A percentile compares a stretch with the other conserved stretches of the same genome.
These are phyloP conservation scores for Pseudevernia furfuracea DNA, from an alignment of 495 filamentous ascomycete species.

Conservation along the genomic window DNA sequence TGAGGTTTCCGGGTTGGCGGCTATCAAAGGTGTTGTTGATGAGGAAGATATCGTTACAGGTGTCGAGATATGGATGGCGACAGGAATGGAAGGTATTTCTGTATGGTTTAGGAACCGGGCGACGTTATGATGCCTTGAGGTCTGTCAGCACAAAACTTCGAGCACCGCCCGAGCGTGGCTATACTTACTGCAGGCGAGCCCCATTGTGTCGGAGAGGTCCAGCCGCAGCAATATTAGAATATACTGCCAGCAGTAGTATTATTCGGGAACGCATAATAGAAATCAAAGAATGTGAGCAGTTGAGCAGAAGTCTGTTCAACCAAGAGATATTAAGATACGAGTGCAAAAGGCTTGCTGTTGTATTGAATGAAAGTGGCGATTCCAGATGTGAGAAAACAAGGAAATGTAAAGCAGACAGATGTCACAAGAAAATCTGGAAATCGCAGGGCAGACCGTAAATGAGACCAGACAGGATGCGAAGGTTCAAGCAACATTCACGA, in stretches of 20 bases:
- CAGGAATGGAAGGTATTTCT: constrained; percentile 3
- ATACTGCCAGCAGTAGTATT: constrained; percentile 27
- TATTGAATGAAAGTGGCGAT: constrained; percentile 8
- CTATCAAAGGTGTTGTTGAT: neutral
- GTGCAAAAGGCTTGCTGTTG: neutral
- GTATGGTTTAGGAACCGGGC: constrained; percentile 18
- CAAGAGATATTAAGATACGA: constrained; percentile 5
- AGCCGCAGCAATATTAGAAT: constrained; percentile 22
- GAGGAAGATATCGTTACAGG: constrained; percentile 12
- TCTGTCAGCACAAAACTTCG: constrained; percentile 5
- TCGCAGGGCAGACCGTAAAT: neutral
- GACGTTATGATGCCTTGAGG: constrained; percentile 10
- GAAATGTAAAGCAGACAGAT: constrained; percentile 1
- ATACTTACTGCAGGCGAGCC: constrained; percentile 18
- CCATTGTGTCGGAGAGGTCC: constrained; percentile 21
- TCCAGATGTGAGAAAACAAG: neutral
- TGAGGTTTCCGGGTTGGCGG: neutral
- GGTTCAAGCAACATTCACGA: neutral
- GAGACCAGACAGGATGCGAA: constrained; percentile 9
- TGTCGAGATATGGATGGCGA: constrained; percentile 5
- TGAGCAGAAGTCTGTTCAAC: constrained; percentile 12
- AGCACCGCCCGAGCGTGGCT: neutral
- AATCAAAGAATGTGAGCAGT: constrained; percentile 7
- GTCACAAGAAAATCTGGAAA: constrained; percentile 17
- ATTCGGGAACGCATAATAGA: constrained; percentile 19